phyloP scores from a whole-genome alignment of 768 basidiomycete genomes.

The Hysterangium stoloniferum region DNA sequence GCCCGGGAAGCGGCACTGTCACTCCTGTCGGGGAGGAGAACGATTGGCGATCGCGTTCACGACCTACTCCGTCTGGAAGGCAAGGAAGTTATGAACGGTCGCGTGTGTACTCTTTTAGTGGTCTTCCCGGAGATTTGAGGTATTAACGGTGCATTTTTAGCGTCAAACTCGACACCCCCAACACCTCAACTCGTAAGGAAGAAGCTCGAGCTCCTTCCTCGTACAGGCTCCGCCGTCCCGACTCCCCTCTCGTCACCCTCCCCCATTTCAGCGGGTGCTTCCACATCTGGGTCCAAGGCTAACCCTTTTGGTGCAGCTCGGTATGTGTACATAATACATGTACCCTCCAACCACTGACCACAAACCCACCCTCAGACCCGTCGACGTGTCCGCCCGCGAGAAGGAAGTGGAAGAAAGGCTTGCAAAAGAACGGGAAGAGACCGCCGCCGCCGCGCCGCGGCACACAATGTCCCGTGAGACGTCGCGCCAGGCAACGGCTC shows the following conservation, averaged over 20 bases:
- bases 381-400: slow-evolving; percentile 75
- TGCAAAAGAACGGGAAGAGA: slow-evolving; percentile 50
- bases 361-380: slow-evolving; percentile 54
- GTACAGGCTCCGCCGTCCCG: slow-evolving; percentile 56
- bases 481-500: slow-evolving; percentile 40
- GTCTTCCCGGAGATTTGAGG: slow-evolving; percentile 5
- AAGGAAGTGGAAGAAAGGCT: slow-evolving; percentile 65
- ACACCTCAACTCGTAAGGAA: slow-evolving; percentile 73
- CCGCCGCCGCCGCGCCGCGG: slow-evolving; percentile 26
- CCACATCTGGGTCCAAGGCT: slow-evolving; percentile 32
- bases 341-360: background rate
- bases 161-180: slow-evolving; percentile 66
- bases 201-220: slow-evolving; percentile 82
- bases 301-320: slow-evolving; percentile 87
- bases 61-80: slow-evolving; percentile 21
- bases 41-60: slow-evolving; percentile 61
- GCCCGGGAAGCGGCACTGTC: slow-evolving; percentile 36
- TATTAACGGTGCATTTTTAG: slow-evolving; percentile 29
- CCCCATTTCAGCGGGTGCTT: slow-evolving; percentile 54
- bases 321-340: slow-evolving; percentile 32
- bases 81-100: slow-evolving; percentile 27
- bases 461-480: slow-evolving; percentile 44
- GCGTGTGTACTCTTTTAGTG: slow-evolving; percentile 38
- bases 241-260: slow-evolving; percentile 61
- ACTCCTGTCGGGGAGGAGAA: slow-evolving; percentile 41